phyloP scores from a whole-genome alignment of 345 rosid genomes.

The Eutrema japonicum region DNA sequence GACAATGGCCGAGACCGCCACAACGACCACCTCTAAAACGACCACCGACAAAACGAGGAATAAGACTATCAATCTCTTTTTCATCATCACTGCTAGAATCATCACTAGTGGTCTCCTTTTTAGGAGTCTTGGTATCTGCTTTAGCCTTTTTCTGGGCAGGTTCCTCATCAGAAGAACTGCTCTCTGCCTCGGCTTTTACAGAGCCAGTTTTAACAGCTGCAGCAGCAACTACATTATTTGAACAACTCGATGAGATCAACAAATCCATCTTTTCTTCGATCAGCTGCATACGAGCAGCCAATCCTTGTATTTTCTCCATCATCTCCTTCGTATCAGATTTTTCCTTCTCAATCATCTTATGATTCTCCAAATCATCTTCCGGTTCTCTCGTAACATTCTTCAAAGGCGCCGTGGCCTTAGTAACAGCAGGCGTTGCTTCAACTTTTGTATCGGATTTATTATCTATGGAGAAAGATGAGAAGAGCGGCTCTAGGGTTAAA shows the following conservation, averaged over 20 bases:
- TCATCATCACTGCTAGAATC: background rate
- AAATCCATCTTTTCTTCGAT: background rate
- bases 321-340: no score
- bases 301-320: background rate
- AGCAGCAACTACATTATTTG: background rate
- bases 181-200: background rate
- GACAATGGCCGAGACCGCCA: background rate
- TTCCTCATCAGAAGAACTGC: background rate
- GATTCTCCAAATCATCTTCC: background rate
- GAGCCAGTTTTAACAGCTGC: no score
- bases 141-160: no score
- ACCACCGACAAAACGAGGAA: background rate
- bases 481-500: background rate
- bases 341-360: no score
- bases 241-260: background rate
- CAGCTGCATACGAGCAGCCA: background rate
- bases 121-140: no score
- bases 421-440: background rate
- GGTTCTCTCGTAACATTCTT: background rate
- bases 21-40: background rate
- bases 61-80: background rate
- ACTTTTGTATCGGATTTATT: background rate
- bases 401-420: background rate
- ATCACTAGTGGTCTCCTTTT: background rate
- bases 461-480: background rate